phyloP scores from a whole-genome alignment of 352 stramenopile genomes.

The Pythium dissotocum region DNA sequence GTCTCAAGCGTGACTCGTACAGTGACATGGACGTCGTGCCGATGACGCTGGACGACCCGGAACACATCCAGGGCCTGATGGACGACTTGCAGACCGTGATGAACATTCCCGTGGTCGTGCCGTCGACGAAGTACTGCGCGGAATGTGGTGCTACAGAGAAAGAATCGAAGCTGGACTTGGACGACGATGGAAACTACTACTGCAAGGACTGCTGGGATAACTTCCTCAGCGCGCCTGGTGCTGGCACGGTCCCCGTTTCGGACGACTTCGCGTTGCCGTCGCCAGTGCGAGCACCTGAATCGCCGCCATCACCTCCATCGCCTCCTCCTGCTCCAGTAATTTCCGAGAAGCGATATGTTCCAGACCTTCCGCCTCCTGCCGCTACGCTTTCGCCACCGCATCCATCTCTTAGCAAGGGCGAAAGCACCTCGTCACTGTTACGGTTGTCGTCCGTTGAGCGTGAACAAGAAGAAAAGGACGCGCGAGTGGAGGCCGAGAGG shows the following conservation, averaged over 20 bases:
- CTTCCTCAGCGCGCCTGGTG: constrained; percentile 60
- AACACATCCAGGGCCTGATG: constrained; percentile 69
- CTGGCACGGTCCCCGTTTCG: constrained; percentile 9
- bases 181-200: constrained; percentile 85
- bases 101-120: constrained; percentile 80
- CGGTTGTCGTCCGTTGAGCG: constrained; percentile 49
- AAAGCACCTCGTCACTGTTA: constrained; percentile 32
- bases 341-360: constrained; percentile 15
- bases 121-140: constrained; percentile 74
- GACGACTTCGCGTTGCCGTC: neutral
- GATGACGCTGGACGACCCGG: constrained; percentile 56
- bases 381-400: constrained; percentile 28
- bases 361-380: constrained; percentile 13
- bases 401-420: constrained; percentile 32
- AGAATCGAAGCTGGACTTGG: constrained; percentile 72
- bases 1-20: constrained; percentile 79
- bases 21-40: constrained; percentile 66
- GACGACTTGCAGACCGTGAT: constrained; percentile 77
- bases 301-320: constrained; percentile 17
- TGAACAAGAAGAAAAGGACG: constrained; percentile 73
- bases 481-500: constrained; percentile 73
- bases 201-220: constrained; percentile 90
- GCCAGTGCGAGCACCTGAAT: constrained; percentile 8
- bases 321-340: constrained; percentile 10
- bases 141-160: constrained; percentile 79